These are phyloP conservation scores for Helianthus tuberosus DNA, from an alignment of 129 eudicot genomes.

Conservation along the genomic window DNA sequence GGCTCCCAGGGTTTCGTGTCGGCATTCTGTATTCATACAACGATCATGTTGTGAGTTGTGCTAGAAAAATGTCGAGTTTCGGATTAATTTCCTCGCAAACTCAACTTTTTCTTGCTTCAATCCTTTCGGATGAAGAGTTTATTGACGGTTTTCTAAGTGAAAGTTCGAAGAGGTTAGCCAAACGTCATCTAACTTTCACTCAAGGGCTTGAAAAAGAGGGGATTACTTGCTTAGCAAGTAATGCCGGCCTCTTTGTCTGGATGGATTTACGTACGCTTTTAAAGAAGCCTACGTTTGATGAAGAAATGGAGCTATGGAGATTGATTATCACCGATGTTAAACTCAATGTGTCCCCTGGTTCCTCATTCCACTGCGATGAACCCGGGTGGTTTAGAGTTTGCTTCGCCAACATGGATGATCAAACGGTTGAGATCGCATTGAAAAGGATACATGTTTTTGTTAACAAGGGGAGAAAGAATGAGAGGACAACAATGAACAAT, in stretches of 20 bases:
- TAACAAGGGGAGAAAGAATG: constrained; percentile 20
- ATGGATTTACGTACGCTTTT: constrained; percentile 68
- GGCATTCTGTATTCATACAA: constrained; percentile 82
- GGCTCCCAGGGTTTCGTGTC: constrained; percentile 77
- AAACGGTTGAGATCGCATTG: constrained; percentile 58
- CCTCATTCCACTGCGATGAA: constrained; percentile 72
- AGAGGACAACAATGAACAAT: constrained; percentile 8
- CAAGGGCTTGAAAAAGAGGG: constrained; percentile 54
- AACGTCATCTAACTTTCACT: constrained; percentile 50
- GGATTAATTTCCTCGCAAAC: constrained; percentile 87
- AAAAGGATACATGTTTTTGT: constrained; percentile 56
- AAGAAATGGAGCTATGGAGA: constrained; percentile 71
- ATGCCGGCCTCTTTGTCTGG: constrained; percentile 81
- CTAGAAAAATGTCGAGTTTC: constrained; percentile 86
- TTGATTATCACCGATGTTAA: constrained; percentile 61
- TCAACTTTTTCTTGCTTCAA: constrained; percentile 60
- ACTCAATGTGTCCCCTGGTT: constrained; percentile 86
- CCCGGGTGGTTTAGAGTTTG: constrained; percentile 99
- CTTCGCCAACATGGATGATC: constrained; percentile 82
- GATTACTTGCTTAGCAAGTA: constrained; percentile 65
- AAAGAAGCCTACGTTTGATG: constrained; percentile 61
- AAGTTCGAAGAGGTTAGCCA: constrained; percentile 48
- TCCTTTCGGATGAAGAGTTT: constrained; percentile 73
- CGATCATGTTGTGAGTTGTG: constrained; percentile 63
- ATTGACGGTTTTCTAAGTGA: constrained; percentile 41